A percentile compares a stretch with the other conserved stretches of the same genome.
Evolutionary conservation across 148 eudicot species (phyloP).

Genomic region (Rhododendron ferrugineum): DNA sequence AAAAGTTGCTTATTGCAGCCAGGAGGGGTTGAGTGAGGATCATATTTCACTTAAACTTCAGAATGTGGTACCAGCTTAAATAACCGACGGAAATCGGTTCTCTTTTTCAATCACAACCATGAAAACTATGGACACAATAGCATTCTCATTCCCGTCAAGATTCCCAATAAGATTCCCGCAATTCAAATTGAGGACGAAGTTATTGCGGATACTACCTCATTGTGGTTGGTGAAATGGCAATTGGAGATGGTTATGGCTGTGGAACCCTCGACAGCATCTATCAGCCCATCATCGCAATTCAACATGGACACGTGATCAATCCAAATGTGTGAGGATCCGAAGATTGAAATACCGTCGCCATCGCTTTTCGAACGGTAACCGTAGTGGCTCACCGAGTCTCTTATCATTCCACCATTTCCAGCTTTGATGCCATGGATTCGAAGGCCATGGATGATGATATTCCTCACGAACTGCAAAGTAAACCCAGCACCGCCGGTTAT

Average conservation of each 20-base stretch:
- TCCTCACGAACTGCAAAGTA: slow-evolving; percentile 38
- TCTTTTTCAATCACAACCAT: background rate
- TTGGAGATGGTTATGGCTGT: slow-evolving; percentile 59
- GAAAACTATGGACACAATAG: background rate
- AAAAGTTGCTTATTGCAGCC: background rate
- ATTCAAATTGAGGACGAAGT: background rate
- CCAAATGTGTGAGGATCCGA: slow-evolving; percentile 49
- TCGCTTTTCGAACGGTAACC: slow-evolving; percentile 34
- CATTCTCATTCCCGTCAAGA: background rate
- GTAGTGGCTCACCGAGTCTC: slow-evolving; percentile 36
- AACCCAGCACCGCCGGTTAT: slow-evolving; percentile 45
- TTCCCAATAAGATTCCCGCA: background rate
- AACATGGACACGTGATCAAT: slow-evolving; percentile 52
- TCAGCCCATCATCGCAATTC: slow-evolving; percentile 41
- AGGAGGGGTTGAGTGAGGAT: no score
- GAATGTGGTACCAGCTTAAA: no score
- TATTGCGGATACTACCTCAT: slow-evolving; percentile 24
- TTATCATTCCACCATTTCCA: slow-evolving; percentile 34
- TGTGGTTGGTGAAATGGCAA: slow-evolving; percentile 46
- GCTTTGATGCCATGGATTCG: slow-evolving; percentile 35
- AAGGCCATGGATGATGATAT: slow-evolving; percentile 39
- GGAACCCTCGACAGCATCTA: slow-evolving; percentile 41
- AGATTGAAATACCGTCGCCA: slow-evolving; percentile 48
- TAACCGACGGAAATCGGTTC: background rate
- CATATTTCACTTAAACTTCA: no score